Evolutionary conservation across 164 flowering plant genomes (phyloP).

Genomic region (Umbilicus rupestris): DNA sequence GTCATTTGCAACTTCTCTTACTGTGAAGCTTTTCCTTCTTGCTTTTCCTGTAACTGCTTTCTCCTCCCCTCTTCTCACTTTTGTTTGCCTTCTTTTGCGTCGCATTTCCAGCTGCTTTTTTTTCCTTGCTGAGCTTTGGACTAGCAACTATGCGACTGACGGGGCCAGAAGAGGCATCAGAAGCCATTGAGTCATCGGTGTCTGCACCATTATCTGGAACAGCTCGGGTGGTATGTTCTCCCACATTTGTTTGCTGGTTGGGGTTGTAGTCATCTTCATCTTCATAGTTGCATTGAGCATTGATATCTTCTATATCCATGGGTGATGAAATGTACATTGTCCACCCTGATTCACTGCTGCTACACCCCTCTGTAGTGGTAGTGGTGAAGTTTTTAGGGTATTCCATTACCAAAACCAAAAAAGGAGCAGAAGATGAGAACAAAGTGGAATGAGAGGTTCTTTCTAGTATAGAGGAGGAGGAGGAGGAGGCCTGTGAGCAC

Average conservation of each 20-base stretch:
- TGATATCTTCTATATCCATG: conserved; percentile 26
- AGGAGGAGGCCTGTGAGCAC: neutral
- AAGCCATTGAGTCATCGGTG: conserved; percentile 84
- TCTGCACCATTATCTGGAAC: conserved; percentile 18
- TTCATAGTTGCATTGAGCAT: conserved; percentile 16
- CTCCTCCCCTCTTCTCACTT: conserved; percentile 21
- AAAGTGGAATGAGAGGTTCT: neutral
- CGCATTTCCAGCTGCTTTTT: conserved; percentile 9
- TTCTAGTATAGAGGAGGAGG: conserved; percentile 10
- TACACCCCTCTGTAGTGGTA: conserved; percentile 27
- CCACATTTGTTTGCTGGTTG: neutral
- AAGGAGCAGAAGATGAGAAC: conserved; percentile 1
- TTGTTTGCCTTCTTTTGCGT: conserved; percentile 18
- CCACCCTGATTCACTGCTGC: conserved; percentile 90
- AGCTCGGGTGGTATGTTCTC: neutral
- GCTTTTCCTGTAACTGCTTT: conserved; percentile 9
- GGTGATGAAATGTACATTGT: conserved; percentile 64
- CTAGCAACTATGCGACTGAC: neutral
- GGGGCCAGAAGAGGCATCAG: conserved; percentile 82
- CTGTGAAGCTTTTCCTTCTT: conserved; percentile 21
- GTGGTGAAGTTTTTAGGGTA: conserved; percentile 7
- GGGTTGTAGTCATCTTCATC: conserved; percentile 9
- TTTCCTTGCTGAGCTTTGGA: conserved; percentile 13
- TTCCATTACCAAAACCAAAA: conserved; percentile 16
- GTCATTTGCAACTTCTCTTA: conserved; percentile 14